Conservation (phyloP, 75 land plant species). For the Pinus albicaulis region DNA sequence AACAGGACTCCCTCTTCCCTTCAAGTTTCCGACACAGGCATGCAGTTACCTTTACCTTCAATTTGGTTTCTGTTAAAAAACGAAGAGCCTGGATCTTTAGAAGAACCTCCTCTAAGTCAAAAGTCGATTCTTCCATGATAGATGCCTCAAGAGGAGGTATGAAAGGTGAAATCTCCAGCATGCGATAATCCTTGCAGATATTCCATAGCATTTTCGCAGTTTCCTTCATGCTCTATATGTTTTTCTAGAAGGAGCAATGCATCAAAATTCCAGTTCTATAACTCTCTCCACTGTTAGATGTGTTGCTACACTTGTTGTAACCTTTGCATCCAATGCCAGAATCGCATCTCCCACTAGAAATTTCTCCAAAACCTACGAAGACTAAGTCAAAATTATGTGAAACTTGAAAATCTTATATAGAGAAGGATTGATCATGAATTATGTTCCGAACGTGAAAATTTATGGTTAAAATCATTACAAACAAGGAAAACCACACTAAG, state of each 20-base stretch:
- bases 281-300: slow-evolving; percentile 53
- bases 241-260: slow-evolving; percentile 52
- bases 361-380: slow-evolving; percentile 54
- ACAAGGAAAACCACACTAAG: too few species aligned
- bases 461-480: slow-evolving; percentile 3
- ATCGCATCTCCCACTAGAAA: slow-evolving; percentile 44
- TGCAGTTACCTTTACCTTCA: background rate
- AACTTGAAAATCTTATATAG: slow-evolving; percentile 66
- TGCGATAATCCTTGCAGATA: slow-evolving; percentile 71
- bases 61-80: background rate
- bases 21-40: too few species aligned
- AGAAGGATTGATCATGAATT: too few species aligned
- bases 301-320: slow-evolving; percentile 31
- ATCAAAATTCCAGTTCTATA: slow-evolving; percentile 62
- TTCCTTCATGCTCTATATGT: slow-evolving; percentile 67
- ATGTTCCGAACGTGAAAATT: too few species aligned
- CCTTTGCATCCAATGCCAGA: slow-evolving; percentile 47
- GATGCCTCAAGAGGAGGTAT: background rate
- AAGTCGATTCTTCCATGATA: background rate
- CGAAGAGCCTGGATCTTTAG: slow-evolving; percentile 7
- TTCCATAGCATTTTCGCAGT: slow-evolving; percentile 78
- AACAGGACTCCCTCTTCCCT: too few species aligned
- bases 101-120: background rate
- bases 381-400: background rate
- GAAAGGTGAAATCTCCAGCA: background rate